Conservation (phyloP, 805 yeast species). For the Candida silvicultrix region DNA sequence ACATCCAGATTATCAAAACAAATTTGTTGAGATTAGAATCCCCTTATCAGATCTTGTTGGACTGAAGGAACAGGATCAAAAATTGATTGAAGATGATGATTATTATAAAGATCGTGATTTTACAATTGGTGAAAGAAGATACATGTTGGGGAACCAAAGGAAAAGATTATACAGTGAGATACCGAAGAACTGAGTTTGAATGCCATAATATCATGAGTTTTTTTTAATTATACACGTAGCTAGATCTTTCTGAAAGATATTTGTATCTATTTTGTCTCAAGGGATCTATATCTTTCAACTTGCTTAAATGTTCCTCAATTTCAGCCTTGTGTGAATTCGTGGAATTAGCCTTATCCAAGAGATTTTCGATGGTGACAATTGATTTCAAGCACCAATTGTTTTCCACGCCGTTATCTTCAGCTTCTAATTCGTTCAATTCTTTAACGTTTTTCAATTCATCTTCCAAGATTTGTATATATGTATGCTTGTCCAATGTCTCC, state of each 20-base stretch:
- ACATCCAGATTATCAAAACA: slow-evolving; percentile 28
- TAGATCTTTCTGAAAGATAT: slow-evolving; percentile 29
- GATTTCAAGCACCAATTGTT: slow-evolving; percentile 75
- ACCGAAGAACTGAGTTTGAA: neutral
- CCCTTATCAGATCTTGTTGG: slow-evolving; percentile 33
- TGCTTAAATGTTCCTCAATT: slow-evolving; percentile 30
- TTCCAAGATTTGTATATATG: slow-evolving; percentile 33
- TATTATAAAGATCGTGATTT: slow-evolving; percentile 32
- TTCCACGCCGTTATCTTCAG: slow-evolving; percentile 55
- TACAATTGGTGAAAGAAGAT: slow-evolving; percentile 41
- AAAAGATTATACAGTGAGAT: slow-evolving; percentile 36
- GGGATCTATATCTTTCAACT: slow-evolving; percentile 53
- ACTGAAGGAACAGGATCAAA: slow-evolving; percentile 20
- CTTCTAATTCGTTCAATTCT: slow-evolving; percentile 69
- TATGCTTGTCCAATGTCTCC: slow-evolving; percentile 18
- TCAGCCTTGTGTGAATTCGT: slow-evolving; percentile 20
- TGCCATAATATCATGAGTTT: too few species aligned
- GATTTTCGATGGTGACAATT: slow-evolving; percentile 38
- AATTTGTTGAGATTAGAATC: slow-evolving; percentile 37
- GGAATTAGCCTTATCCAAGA: slow-evolving; percentile 18
- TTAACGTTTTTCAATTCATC: slow-evolving; percentile 41
- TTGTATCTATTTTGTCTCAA: slow-evolving; percentile 54
- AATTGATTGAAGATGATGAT: slow-evolving; percentile 34
- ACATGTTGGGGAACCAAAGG: slow-evolving; percentile 45
- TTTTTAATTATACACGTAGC: too few species aligned